phyloP scores from a whole-genome alignment of 495 filamentous ascomycete species.

The Daldinia bambusicola region DNA sequence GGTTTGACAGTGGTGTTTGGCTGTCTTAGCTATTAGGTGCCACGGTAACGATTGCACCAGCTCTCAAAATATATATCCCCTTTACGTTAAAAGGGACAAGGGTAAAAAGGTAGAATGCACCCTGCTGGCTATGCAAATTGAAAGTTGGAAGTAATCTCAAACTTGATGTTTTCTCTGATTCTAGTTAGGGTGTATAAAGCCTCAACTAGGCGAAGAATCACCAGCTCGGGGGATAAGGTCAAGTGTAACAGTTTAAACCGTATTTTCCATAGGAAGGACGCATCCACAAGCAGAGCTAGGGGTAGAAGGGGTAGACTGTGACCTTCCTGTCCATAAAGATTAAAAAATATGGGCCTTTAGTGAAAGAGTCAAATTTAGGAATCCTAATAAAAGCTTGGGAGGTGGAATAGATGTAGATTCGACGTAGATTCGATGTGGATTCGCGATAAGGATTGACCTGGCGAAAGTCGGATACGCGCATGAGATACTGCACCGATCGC shows the following conservation, averaged over 20 bases:
- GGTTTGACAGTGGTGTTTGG: slow-evolving; percentile 13
- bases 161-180: slow-evolving; percentile 7
- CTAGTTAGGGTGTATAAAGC: neutral
- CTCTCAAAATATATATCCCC: slow-evolving; percentile 1
- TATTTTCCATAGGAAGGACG: neutral
- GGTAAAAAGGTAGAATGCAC: neutral
- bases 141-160: neutral
- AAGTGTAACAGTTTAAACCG: neutral
- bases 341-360: neutral
- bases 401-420: too few species aligned
- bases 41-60: neutral
- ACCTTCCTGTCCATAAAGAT: slow-evolving; percentile 13
- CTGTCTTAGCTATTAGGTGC: slow-evolving; percentile 15
- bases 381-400: neutral
- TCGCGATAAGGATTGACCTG: slow-evolving; percentile 5
- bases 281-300: slow-evolving; percentile 9
- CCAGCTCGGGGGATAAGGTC: slow-evolving; percentile 4
- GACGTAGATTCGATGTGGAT: slow-evolving; percentile 11
- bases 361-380: neutral
- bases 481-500: neutral
- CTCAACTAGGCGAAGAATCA: slow-evolving; percentile 9
- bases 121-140: neutral
- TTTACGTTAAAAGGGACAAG: neutral
- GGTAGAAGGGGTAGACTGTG: neutral
- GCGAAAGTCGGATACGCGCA: slow-evolving; percentile 5